Conservation (phyloP, 768 basidiomycete species). For the Paxillus involutus region DNA sequence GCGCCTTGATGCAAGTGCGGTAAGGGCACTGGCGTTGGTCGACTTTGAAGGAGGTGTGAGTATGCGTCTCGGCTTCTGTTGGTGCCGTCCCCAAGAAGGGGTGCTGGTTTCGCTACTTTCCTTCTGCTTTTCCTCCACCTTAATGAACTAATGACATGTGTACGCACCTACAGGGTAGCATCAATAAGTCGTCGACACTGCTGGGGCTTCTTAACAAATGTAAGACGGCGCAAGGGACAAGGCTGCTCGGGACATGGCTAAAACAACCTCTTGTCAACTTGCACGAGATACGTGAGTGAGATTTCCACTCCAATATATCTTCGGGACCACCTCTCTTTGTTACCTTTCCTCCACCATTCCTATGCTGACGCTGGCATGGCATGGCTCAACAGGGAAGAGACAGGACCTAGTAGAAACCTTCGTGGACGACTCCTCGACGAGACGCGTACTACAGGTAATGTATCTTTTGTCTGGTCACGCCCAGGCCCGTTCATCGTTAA, state of each 20-base stretch:
- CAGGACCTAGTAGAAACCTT: constrained; percentile 89
- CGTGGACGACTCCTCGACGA: constrained; percentile 71
- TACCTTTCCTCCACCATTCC: neutral
- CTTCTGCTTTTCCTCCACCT: neutral
- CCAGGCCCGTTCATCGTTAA: neutral
- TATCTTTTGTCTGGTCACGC: neutral
- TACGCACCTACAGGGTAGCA: constrained; percentile 42
- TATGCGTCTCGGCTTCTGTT: constrained; percentile 11
- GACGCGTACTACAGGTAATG: constrained; percentile 71
- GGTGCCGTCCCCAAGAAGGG: no score
- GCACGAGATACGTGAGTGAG: constrained; percentile 81
- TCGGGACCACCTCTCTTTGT: neutral
- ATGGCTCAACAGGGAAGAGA: constrained; percentile 58
- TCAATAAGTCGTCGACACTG: constrained; percentile 81
- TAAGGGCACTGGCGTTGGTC: constrained; percentile 84
- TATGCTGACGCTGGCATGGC: neutral
- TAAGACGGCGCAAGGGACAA: constrained; percentile 92
- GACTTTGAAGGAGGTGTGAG: constrained; percentile 54
- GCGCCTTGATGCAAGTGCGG: constrained; percentile 93
- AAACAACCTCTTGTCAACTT: constrained; percentile 94
- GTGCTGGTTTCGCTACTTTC: neutral
- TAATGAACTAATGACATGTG: neutral
- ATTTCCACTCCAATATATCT: neutral
- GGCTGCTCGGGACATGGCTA: constrained; percentile 87
- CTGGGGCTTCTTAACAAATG: constrained; percentile 92